Conservation (phyloP, 2,329 filamentous ascomycete species). For the Elsinoe perseae region DNA sequence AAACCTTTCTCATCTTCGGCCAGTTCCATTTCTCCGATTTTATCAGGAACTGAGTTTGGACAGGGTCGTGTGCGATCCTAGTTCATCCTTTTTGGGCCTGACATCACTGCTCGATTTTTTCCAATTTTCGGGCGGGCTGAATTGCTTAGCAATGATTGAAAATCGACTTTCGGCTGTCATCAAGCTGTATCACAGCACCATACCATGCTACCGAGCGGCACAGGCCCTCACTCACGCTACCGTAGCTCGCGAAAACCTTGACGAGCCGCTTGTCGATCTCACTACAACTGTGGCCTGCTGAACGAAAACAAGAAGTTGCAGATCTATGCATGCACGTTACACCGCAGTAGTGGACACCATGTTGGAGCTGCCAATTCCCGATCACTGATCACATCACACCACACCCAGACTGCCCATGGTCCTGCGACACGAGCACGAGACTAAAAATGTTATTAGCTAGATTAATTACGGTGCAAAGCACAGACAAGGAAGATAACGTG, state of each 20-base stretch:
- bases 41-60: conserved; percentile 9
- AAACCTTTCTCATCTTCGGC: conserved; percentile 1
- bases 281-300: not conserved
- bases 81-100: not conserved
- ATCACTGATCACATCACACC: conserved; percentile 3
- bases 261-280: conserved; percentile 13
- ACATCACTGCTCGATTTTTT: conserved; percentile 1
- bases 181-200: not conserved
- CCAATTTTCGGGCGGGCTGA: not conserved
- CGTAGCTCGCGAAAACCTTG: not conserved
- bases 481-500: not conserved
- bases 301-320: conserved; percentile 12
- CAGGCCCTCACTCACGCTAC: not conserved
- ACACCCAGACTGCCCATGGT: not conserved
- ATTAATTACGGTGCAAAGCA: not conserved
- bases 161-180: not conserved
- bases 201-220: not conserved
- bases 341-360: not conserved
- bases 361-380: not conserved
- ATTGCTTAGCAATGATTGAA: conserved; percentile 13
- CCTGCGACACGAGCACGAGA: not conserved
- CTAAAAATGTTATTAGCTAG: not conserved
- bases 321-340: conserved; percentile 1
- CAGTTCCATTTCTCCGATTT: conserved; percentile 4
- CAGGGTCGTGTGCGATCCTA: not conserved